Evolutionary conservation across 2,329 filamentous ascomycete species (phyloP).

Genomic region (Paraphaeosphaeria minitans): DNA sequence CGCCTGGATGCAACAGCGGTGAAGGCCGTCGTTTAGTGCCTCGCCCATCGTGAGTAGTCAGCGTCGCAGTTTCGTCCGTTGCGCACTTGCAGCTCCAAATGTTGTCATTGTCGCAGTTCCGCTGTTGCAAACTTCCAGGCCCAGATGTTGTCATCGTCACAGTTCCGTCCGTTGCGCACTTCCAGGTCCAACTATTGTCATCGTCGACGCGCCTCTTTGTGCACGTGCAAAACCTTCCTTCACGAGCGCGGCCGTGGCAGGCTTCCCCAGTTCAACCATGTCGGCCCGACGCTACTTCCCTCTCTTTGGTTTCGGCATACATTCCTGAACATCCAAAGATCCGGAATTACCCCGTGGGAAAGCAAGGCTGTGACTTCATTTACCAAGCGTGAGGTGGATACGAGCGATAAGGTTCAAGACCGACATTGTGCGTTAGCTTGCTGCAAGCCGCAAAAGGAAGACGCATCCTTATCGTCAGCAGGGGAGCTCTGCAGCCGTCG

Average conservation of each 20-base stretch:
- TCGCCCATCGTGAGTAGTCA: not conserved
- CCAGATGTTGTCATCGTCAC: not conserved
- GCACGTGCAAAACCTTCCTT: not conserved
- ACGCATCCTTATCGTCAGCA: not conserved
- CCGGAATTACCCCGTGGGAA: not conserved
- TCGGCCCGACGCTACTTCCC: not conserved
- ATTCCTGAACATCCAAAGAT: not conserved
- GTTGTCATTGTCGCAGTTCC: not conserved
- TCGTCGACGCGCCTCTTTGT: not conserved
- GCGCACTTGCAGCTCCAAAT: not conserved
- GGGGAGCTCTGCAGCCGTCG: not conserved
- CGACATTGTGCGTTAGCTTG: not conserved
- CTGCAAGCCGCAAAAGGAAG: not conserved
- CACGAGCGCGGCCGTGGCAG: not conserved
- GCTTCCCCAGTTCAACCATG: not conserved
- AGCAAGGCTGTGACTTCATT: not conserved
- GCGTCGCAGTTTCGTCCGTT: not conserved
- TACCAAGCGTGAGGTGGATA: not conserved
- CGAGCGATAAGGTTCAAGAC: not conserved
- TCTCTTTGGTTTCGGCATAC: not conserved
- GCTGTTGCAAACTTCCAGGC: not conserved
- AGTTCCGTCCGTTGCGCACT: not conserved
- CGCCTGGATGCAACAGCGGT: conserved; percentile 4
- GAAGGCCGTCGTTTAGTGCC: not conserved
- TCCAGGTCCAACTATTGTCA: not conserved